Evolutionary conservation across 805 yeast species (phyloP).

Genomic region (Saccharomycopsis sp.): DNA sequence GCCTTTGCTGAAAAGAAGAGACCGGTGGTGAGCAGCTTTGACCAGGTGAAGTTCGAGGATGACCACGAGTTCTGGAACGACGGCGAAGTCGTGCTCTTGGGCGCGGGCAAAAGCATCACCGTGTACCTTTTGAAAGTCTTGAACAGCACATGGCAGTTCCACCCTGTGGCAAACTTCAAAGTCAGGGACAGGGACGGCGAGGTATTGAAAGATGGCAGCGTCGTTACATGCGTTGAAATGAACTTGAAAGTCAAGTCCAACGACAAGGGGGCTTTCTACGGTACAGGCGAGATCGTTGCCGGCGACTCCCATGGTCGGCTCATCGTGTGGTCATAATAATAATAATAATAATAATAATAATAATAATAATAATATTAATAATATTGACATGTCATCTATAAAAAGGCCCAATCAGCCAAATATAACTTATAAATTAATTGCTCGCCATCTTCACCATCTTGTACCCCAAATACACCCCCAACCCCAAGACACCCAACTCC

Average conservation of each 20-base stretch:
- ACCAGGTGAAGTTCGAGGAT: constrained; percentile 24
- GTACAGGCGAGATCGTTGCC: constrained; percentile 37
- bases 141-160: constrained; percentile 23
- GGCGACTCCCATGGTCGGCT: constrained; percentile 50
- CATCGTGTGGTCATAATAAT: constrained; percentile 43
- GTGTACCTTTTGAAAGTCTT: constrained; percentile 24
- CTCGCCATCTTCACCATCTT: too few species aligned
- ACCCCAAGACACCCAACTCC: constrained; percentile 8
- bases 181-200: constrained; percentile 22
- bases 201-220: constrained; percentile 16
- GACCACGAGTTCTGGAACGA: constrained; percentile 34
- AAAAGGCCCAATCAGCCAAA: too few species aligned
- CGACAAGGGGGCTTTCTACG: constrained; percentile 30
- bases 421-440: too few species aligned
- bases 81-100: constrained; percentile 30
- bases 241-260: constrained; percentile 27
- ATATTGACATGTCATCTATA: too few species aligned
- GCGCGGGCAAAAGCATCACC: constrained; percentile 27
- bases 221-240: constrained; percentile 29
- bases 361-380: too few species aligned
- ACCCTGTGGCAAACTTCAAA: constrained; percentile 25
- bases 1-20: constrained; percentile 24
- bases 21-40: constrained; percentile 24
- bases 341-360: too few species aligned
- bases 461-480: constrained; percentile 4